A percentile compares a stretch with the other conserved stretches of the same genome.
Conservation (phyloP, 2,329 filamentous ascomycete genomes). For the Aspergillus alliaceus region DNA sequence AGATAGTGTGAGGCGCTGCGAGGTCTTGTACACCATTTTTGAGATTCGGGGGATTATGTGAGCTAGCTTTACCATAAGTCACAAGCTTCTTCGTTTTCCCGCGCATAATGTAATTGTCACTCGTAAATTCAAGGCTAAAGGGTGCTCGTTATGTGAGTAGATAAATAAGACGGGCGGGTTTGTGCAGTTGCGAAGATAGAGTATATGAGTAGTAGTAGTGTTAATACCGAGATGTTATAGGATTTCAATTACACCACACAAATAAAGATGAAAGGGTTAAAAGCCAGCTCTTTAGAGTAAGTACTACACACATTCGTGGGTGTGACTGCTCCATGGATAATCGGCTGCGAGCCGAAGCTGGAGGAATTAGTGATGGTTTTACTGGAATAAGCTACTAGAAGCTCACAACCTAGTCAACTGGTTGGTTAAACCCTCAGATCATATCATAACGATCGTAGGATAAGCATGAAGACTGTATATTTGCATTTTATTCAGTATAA, state of each 20-base stretch:
- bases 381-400: too few relatives aligned
- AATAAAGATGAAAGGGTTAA: neutral
- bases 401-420: too few relatives aligned
- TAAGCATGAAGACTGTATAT: too few relatives aligned
- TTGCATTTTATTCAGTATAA: too few relatives aligned
- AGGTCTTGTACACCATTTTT: neutral
- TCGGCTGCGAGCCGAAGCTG: too few relatives aligned
- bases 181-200: neutral
- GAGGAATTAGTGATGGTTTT: too few relatives aligned
- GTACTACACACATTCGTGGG: neutral
- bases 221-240: neutral
- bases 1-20: neutral
- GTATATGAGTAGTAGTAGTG: neutral
- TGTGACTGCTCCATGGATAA: neutral
- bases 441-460: too few relatives aligned
- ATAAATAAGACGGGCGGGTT: neutral
- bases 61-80: slow-evolving; percentile 38
- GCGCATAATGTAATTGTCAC: slow-evolving; percentile 9
- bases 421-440: too few relatives aligned
- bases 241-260: neutral
- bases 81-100: slow-evolving; percentile 30
- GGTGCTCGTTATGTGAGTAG: too few relatives aligned
- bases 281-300: neutral
- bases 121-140: neutral
- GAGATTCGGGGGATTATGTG: neutral